Evolutionary conservation across 1,139 yeast species (phyloP), one percentile per base, ranked within the genome.

Genomic region (Debaryomycetaceae sp.): DNA sequence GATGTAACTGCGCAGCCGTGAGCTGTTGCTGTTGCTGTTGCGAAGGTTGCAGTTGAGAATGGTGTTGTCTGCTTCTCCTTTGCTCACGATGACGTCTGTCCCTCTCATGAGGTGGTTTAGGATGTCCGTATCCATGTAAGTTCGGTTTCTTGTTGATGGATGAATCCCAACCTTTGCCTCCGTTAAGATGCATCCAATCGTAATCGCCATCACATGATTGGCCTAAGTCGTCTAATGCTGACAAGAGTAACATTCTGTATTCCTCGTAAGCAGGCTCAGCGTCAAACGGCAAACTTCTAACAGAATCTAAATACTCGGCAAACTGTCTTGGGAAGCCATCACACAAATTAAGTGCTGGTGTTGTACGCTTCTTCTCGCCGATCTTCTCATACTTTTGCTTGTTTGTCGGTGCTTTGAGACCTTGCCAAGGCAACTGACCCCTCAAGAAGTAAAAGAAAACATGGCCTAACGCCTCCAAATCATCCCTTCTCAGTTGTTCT

Each of bases 371-470:
- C 67, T 91, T 91, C 59, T 88, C 93, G 49, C 97, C 98, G 67
- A 93, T 93, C 65, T 90, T 91, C 67, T 93, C 98, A 66, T 93
- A 93, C 67, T 93, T 93, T 62, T 87, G 90, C 69, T 93, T 93
- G 71, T 93, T 93, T 36, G 96, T 90, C 52, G 96, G 96, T n/a
- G 98, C 99, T 68, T 91, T 91, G 54, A 93, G 77, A 27, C 99
- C 98, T 71, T 93, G 99, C 99, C 99, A 93, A 42, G 99, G 99
- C 59, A 93, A 79, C 51, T 88, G 90, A 41, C 99, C 99, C 55
- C 95, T 79, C 56, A 93, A 69, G 62, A 93, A 93, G 68, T 93
- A 93, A 69, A 93, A 85, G 62, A 93, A 88, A 3, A 93, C 98
- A 68, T 93, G 97, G 38, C 97, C 98, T 54, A 93, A 74, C 6